A percentile compares a stretch with the other conserved stretches of the same genome.
Evolutionary conservation across 345 rosid genomes (phyloP).

Genomic region (Diplotaxis tenuifolia): DNA sequence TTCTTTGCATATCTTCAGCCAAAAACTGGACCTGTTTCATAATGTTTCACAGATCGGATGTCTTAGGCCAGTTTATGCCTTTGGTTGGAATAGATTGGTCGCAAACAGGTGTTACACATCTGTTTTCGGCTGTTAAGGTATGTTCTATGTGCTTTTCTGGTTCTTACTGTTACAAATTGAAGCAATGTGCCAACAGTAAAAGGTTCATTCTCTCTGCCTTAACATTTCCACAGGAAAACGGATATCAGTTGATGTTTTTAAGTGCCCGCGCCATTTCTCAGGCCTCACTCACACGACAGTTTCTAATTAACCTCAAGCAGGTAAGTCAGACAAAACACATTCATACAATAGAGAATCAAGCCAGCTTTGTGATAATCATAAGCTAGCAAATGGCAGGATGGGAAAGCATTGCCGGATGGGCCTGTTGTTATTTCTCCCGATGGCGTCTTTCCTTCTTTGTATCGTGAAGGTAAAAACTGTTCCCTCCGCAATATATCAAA

Average conservation of each 20-base stretch:
- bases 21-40: not conserved
- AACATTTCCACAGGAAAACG: constrained; percentile 70
- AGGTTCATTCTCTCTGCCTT: not conserved
- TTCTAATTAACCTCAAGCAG: constrained; percentile 87
- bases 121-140: constrained; percentile 91
- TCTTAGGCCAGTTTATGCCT: constrained; percentile 98
- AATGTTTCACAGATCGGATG: constrained; percentile 71
- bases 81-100: constrained; percentile 94
- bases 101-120: constrained; percentile 90
- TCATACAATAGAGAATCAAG: not conserved
- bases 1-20: not conserved
- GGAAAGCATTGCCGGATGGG: constrained; percentile 93
- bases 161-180: not conserved
- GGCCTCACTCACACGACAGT: constrained; percentile 82
- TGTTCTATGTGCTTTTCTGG: constrained; percentile 28
- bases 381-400: constrained; percentile 52
- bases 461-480: constrained; percentile 71
- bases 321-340: constrained; percentile 33
- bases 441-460: constrained; percentile 90
- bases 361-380: not conserved
- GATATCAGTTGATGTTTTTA: constrained; percentile 86
- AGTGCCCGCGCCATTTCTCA: constrained; percentile 98
- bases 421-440: constrained; percentile 98
- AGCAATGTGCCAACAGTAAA: not conserved
- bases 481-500: constrained; percentile 1